These are phyloP conservation scores for Tanacetum coccineum DNA, from an alignment of 129 eudicot species.

Conservation along the genomic window DNA sequence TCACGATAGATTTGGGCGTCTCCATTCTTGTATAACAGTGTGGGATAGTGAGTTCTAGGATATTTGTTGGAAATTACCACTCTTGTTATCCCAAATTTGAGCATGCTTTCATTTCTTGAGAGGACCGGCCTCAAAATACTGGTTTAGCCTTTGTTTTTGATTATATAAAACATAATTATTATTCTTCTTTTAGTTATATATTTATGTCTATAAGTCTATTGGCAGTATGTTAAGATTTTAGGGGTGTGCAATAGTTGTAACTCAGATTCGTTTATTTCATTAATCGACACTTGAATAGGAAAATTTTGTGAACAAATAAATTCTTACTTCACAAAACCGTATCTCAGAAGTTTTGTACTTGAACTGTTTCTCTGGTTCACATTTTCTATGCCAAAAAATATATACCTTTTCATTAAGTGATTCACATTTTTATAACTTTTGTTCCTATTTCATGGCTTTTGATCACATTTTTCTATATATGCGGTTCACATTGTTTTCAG, in stretches of 20 bases:
- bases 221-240: too few relatives aligned
- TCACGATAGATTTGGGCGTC: neutral
- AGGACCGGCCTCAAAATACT: neutral
- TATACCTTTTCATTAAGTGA: neutral
- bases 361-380: conserved; percentile 7
- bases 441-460: neutral
- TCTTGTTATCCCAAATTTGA: neutral
- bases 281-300: too few relatives aligned
- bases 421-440: conserved; percentile 13
- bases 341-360: conserved; percentile 3
- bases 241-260: too few relatives aligned
- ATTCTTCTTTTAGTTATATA: neutral
- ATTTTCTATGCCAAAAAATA: conserved; percentile 9
- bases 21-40: neutral
- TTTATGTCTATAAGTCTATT: neutral
- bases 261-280: too few relatives aligned
- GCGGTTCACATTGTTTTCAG: conserved; percentile 20
- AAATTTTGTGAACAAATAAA: neutral
- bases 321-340: neutral
- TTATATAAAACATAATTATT: neutral
- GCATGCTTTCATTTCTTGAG: neutral
- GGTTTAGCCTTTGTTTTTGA: neutral
- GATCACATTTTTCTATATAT: neutral
- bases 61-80: neutral
- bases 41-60: too few relatives aligned